Conservation (phyloP, 805 yeast species). For the Wickerhamiella allomyrinae region DNA sequence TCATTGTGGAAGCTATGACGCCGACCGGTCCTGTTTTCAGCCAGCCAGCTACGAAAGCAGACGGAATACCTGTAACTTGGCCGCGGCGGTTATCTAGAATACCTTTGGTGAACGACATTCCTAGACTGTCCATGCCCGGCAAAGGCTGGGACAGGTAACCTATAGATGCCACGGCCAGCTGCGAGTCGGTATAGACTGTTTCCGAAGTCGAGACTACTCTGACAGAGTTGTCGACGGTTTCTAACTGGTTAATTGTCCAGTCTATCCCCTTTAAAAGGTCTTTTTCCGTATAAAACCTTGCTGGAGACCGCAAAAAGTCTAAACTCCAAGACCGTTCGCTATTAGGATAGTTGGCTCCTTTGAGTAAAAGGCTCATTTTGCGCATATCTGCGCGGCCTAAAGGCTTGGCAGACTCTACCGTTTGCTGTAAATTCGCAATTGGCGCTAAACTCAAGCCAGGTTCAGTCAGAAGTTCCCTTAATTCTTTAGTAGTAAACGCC, state of each 20-base stretch:
- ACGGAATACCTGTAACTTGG: constrained; percentile 24
- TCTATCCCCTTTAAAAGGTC: constrained; percentile 31
- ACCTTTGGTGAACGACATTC: constrained; percentile 39
- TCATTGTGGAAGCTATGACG: constrained; percentile 81
- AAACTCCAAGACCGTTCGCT: constrained; percentile 42
- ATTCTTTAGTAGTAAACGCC: constrained; percentile 84
- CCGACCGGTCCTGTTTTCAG: constrained; percentile 76
- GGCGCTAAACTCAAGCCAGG: constrained; percentile 11
- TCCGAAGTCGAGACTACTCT: constrained; percentile 27
- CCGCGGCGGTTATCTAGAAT: constrained; percentile 10
- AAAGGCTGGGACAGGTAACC: constrained; percentile 68
- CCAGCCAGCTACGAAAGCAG: constrained; percentile 76
- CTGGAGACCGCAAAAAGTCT: constrained; percentile 56
- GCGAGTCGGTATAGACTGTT: constrained; percentile 28
- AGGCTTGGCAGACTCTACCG: not conserved
- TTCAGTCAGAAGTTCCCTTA: constrained; percentile 55
- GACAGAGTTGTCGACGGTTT: constrained; percentile 27
- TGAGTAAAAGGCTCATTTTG: constrained; percentile 10
- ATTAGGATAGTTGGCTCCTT: constrained; percentile 2
- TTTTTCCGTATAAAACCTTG: constrained; percentile 31
- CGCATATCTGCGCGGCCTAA: constrained; percentile 15
- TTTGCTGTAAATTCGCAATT: constrained; percentile 3
- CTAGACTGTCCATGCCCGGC: constrained; percentile 38
- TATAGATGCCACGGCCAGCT: constrained; percentile 62
- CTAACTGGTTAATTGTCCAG: constrained; percentile 36